phyloP scores from a whole-genome alignment of 768 basidiomycete genomes.

The Royoungia palumana region DNA sequence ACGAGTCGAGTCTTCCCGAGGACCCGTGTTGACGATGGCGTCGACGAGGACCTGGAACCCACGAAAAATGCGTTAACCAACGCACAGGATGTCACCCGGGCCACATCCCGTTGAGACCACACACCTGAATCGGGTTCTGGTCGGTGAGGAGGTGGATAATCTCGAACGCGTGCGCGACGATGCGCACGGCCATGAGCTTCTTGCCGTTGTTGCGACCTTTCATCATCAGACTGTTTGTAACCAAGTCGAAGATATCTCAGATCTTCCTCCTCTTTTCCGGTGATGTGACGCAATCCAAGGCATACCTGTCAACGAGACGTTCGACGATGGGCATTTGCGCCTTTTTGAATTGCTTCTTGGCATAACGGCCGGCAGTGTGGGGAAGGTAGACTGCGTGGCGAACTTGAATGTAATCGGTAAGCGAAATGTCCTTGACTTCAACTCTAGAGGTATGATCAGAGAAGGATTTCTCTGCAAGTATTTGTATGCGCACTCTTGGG shows the following conservation, averaged over 20 bases:
- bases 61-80: background rate
- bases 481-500: constrained; percentile 73
- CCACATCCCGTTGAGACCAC: constrained; percentile 17
- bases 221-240: constrained; percentile 88
- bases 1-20: constrained; percentile 99
- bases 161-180: constrained; percentile 99
- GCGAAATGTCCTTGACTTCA: constrained; percentile 98
- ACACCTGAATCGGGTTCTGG: constrained; percentile 98
- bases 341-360: constrained; percentile 99
- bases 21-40: constrained; percentile 99
- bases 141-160: constrained; percentile 99
- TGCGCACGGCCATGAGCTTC: constrained; percentile 98
- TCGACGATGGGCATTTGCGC: constrained; percentile 99
- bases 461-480: background rate
- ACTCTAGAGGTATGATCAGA: constrained; percentile 52
- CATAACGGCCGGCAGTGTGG: constrained; percentile 98
- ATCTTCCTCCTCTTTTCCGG: background rate
- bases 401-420: constrained; percentile 99
- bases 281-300: background rate
- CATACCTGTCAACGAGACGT: constrained; percentile 94
- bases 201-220: constrained; percentile 99
- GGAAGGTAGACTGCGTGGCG: constrained; percentile 96
- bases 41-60: constrained; percentile 79
- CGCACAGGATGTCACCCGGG: too few species aligned
- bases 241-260: constrained; percentile 1